A percentile compares a stretch with the other conserved stretches of the same genome.
phyloP scores from a whole-genome alignment of 2,329 filamentous ascomycete species.

The Cercospora zeina region DNA sequence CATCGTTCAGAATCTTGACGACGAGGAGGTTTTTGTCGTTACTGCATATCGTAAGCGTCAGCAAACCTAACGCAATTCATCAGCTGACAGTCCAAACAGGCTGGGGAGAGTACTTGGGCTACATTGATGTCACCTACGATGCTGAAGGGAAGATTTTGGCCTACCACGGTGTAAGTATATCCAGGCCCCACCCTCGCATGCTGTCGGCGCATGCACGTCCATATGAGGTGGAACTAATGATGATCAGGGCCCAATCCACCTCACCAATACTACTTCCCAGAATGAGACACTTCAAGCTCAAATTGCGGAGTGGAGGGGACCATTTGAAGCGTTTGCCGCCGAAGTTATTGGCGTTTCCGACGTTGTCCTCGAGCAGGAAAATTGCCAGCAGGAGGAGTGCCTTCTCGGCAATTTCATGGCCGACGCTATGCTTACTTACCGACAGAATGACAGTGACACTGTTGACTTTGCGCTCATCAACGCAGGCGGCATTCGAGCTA shows the following conservation, averaged over 20 bases:
- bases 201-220: not conserved
- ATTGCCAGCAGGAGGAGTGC: slow-evolving; percentile 61
- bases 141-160: slow-evolving; percentile 60
- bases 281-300: slow-evolving; percentile 59
- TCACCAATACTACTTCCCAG: slow-evolving; percentile 61
- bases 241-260: slow-evolving; percentile 55
- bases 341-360: slow-evolving; percentile 59
- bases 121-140: slow-evolving; percentile 67
- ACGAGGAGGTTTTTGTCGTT: slow-evolving; percentile 68
- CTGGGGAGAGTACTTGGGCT: slow-evolving; percentile 68
- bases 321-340: slow-evolving; percentile 61
- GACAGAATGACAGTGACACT: slow-evolving; percentile 50
- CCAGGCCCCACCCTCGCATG: no score
- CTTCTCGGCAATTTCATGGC: slow-evolving; percentile 47
- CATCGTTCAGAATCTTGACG: slow-evolving; percentile 60
- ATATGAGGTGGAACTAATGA: no score
- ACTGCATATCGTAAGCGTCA: slow-evolving; percentile 56
- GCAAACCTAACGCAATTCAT: not conserved
- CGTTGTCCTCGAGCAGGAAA: slow-evolving; percentile 60
- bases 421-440: slow-evolving; percentile 62
- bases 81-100: not conserved
- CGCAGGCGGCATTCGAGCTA: slow-evolving; percentile 63
- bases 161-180: slow-evolving; percentile 55
- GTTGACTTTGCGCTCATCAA: slow-evolving; percentile 64
- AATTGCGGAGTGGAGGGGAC: slow-evolving; percentile 59